Conservation (phyloP, 257 asterid genomes). For the Ajuga chamaepitys region DNA sequence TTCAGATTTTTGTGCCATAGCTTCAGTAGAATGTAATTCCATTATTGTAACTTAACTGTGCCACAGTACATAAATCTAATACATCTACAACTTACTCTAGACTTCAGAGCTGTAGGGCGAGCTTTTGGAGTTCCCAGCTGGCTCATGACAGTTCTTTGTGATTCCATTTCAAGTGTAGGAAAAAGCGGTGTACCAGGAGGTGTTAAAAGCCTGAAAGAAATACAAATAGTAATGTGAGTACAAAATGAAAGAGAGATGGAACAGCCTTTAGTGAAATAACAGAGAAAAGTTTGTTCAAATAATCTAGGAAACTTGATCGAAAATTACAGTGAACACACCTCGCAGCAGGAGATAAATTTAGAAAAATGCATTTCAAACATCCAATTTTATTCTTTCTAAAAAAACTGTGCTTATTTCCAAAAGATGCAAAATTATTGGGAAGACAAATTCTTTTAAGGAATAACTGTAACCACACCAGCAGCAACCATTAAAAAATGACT, state of each 20-base stretch:
- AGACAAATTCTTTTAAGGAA: neutral
- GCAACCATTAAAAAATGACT: neutral
- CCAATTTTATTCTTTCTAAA: neutral
- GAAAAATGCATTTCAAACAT: neutral
- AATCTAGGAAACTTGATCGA: neutral
- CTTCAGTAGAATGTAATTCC: neutral
- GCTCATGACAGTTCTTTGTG: constrained; percentile 68
- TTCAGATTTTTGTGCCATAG: neutral
- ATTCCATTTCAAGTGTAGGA: constrained; percentile 91
- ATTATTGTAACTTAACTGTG: neutral
- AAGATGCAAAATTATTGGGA: constrained; percentile 3
- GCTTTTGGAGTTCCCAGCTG: constrained; percentile 76
- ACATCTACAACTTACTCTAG: constrained; percentile 62
- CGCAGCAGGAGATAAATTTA: neutral
- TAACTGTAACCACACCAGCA: neutral
- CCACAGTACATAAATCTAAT: neutral
- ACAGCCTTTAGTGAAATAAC: neutral
- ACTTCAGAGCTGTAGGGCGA: constrained; percentile 77
- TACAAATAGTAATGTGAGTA: constrained; percentile 4
- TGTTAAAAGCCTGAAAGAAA: constrained; percentile 82
- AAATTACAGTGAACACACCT: neutral
- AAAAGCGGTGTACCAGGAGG: constrained; percentile 99
- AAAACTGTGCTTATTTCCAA: neutral
- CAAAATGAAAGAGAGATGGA: neutral
- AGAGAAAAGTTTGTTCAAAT: neutral